Base-by-base conservation (phyloP, 108 stramenopile genomes). In the Conticribra weissflogii region DNA sequence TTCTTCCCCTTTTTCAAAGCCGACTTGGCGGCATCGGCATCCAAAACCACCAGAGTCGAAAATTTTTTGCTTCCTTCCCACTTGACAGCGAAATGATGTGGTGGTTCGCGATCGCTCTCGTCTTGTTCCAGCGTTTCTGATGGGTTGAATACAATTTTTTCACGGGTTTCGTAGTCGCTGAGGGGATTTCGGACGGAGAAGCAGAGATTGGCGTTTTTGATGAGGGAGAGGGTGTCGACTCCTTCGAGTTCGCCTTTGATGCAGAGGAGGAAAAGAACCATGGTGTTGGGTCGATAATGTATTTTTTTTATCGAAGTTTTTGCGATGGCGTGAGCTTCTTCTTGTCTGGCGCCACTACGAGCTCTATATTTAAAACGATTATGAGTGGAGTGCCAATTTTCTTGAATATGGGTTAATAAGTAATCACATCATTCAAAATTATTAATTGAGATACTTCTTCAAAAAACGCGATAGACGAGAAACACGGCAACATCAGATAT, bases 211-310 rank as follows among this genome's bases (percentile, higher is more conserved):
- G 74, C 79, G 54, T 81, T 72, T 60, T 67, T 63, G 7, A 68
- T 46, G 29, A 88, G 72, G 15, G 70, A 66, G 3, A 88, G 30
- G 15, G 41, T 68, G 51, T 76, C 66, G 22, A 91, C 66, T 36
- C 89, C 89, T 50, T 94, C 93, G 17, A 86, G 81, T n/a, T 94
- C 90, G 19, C 85, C 88, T 65, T 91, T 91, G 56, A 94, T 84
- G 58, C 84, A 88, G 24, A 94, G 77, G 45, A 94, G 44, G 68
- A 83, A 94, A 9, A 91, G 78, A 5, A 90, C 89, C 88, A 92
- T 92, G 36, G 36, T 41, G 36, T 5, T 12, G 5, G 36, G n/a
- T n/a, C 12, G 36, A 41, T 41, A 12, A 41, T 41, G 36, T 41
- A 12, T 5, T 9, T 41, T 12, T 41, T n/a, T n/a, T n/a, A n/a